These are phyloP conservation scores for Phytophthora agathidicida DNA, from an alignment of 352 stramenopile species.

Conservation along the genomic window DNA sequence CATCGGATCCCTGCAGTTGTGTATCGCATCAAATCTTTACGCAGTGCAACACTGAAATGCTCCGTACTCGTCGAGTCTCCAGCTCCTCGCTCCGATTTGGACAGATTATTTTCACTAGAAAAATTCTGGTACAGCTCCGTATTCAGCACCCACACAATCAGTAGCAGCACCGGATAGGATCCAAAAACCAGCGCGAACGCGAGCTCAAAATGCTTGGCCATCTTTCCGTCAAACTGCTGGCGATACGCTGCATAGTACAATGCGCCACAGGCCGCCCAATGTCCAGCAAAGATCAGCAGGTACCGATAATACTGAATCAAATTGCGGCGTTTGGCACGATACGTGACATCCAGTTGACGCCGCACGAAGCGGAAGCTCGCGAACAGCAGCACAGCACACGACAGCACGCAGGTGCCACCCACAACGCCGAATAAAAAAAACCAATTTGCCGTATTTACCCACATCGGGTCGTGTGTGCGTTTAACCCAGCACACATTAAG, in stretches of 20 bases:
- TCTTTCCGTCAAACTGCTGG: constrained; percentile 60
- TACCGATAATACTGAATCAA: constrained; percentile 90
- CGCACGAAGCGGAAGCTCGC: constrained; percentile 85
- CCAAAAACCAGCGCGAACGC: constrained; percentile 74
- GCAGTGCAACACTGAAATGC: constrained; percentile 78
- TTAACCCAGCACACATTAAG: constrained; percentile 85
- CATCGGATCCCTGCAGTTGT: constrained; percentile 84
- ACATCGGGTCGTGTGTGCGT: constrained; percentile 44
- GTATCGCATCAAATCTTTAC: constrained; percentile 88
- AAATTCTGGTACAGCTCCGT: constrained; percentile 85
- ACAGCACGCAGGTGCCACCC: constrained; percentile 57
- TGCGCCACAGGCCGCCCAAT: constrained; percentile 68
- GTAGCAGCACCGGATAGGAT: constrained; percentile 71
- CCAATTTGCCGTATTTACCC: constrained; percentile 72
- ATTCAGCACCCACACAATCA: constrained; percentile 84
- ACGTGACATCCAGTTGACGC: constrained; percentile 86
- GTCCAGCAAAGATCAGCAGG: constrained; percentile 70
- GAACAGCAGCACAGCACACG: constrained; percentile 76
- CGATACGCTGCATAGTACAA: constrained; percentile 83
- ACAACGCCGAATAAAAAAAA: constrained; percentile 66
- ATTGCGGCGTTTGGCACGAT: constrained; percentile 81
- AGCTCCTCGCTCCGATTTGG: constrained; percentile 54
- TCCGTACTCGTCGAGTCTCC: constrained; percentile 56
- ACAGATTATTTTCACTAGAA: constrained; percentile 71
- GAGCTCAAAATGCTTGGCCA: constrained; percentile 65